A percentile compares a stretch with the other conserved stretches of the same genome.
These are phyloP conservation scores for Metschnikowia noctiluminum DNA, from an alignment of 805 yeast genomes.

Conservation along the genomic window DNA sequence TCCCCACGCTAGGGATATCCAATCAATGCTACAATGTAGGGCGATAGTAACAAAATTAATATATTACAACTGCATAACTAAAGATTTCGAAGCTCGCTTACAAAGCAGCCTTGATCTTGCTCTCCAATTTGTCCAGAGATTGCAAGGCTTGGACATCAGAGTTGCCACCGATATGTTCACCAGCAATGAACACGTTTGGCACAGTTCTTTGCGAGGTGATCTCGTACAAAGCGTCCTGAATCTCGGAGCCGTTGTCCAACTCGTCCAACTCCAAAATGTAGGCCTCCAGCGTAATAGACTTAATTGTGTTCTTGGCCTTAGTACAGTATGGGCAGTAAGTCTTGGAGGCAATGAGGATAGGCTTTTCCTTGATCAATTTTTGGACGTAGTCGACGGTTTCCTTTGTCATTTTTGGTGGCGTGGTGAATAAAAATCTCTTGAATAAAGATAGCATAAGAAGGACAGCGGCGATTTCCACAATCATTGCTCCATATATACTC, in stretches of 20 bases:
- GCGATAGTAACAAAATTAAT: too few species aligned
- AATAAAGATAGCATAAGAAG: slow-evolving; percentile 10
- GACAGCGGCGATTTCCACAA: slow-evolving; percentile 1
- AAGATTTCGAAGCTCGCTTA: not conserved
- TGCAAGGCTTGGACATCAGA: slow-evolving; percentile 77
- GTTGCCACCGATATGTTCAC: slow-evolving; percentile 95
- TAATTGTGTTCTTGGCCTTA: slow-evolving; percentile 22
- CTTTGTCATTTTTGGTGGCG: slow-evolving; percentile 53
- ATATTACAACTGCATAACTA: too few species aligned
- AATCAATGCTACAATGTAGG: too few species aligned
- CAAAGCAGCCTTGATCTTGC: slow-evolving; percentile 22
- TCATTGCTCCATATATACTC: slow-evolving; percentile 2
- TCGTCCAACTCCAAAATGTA: slow-evolving; percentile 33
- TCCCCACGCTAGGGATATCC: too few species aligned
- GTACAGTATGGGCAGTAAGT: slow-evolving; percentile 31
- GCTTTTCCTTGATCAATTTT: slow-evolving; percentile 58
- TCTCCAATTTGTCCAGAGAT: slow-evolving; percentile 56
- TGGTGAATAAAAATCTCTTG: slow-evolving; percentile 19
- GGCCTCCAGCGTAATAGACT: slow-evolving; percentile 35
- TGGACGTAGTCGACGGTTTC: slow-evolving; percentile 57
- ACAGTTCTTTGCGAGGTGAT: slow-evolving; percentile 90
- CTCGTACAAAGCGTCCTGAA: slow-evolving; percentile 36
- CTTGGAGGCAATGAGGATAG: slow-evolving; percentile 66
- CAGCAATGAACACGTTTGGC: slow-evolving; percentile 86
- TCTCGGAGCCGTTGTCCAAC: slow-evolving; percentile 23